These are phyloP conservation scores for Phytophthora constricta DNA, from an alignment of 352 stramenopile genomes.

Conservation along the genomic window DNA sequence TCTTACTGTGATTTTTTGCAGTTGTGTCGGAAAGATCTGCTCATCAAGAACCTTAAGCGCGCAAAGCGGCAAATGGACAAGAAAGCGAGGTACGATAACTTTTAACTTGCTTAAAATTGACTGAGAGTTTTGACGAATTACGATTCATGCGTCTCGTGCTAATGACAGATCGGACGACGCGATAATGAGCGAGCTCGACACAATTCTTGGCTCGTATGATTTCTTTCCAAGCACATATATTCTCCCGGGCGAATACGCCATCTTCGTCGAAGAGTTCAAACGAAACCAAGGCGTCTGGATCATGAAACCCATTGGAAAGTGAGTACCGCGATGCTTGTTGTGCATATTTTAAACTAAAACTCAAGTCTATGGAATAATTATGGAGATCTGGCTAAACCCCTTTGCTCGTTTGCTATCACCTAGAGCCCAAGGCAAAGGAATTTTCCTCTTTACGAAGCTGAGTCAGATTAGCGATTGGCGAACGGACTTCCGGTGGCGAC, in stretches of 20 bases:
- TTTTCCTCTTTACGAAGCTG: slow-evolving; percentile 96
- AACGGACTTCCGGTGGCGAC: slow-evolving; percentile 86
- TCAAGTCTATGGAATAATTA: too few species aligned
- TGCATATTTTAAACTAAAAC: not conserved
- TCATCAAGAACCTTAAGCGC: slow-evolving; percentile 97
- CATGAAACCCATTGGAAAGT: slow-evolving; percentile 96
- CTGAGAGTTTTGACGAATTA: not conserved
- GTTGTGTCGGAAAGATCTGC: slow-evolving; percentile 93
- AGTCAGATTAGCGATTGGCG: slow-evolving; percentile 94
- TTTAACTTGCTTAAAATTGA: not conserved
- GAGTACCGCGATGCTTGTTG: slow-evolving; percentile 19
- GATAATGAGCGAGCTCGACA: slow-evolving; percentile 26
- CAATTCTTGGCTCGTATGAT: slow-evolving; percentile 72
- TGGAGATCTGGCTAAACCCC: too few species aligned
- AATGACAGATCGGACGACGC: slow-evolving; percentile 53
- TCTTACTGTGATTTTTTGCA: slow-evolving; percentile 33
- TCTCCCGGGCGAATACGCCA: slow-evolving; percentile 93
- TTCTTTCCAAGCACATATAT: slow-evolving; percentile 95
- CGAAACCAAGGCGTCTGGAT: slow-evolving; percentile 93
- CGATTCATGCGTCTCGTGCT: not conserved
- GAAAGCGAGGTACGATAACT: slow-evolving; percentile 58
- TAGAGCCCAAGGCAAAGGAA: slow-evolving; percentile 90
- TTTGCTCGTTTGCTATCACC: too few species aligned
- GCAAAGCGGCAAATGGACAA: slow-evolving; percentile 83
- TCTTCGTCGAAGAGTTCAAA: slow-evolving; percentile 96